These are phyloP conservation scores for Pestalotiopsis sp. DNA, from an alignment of 2,329 filamentous ascomycete genomes.

Conservation along the genomic window DNA sequence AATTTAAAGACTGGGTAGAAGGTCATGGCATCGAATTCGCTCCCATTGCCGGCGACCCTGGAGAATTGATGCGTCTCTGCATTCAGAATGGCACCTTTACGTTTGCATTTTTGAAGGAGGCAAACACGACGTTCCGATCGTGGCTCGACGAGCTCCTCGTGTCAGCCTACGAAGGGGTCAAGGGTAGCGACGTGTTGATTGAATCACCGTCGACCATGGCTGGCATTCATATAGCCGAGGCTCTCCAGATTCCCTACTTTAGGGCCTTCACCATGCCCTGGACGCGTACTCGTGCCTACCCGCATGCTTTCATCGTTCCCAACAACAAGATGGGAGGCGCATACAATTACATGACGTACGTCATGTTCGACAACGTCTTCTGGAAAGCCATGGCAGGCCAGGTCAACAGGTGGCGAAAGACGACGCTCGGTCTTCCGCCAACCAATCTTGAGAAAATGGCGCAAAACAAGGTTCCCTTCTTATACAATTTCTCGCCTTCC, in stretches of 20 bases:
- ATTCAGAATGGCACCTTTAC: constrained; percentile 98
- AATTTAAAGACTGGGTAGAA: constrained; percentile 88
- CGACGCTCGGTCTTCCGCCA: constrained; percentile 73
- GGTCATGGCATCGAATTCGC: constrained; percentile 94
- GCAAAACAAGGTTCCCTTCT: constrained; percentile 94
- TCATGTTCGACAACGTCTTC: constrained; percentile 95
- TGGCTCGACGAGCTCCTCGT: constrained; percentile 90
- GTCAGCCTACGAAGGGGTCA: constrained; percentile 81
- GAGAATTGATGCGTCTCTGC: constrained; percentile 92
- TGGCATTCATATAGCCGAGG: constrained; percentile 96
- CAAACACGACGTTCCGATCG: constrained; percentile 83
- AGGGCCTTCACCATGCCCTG: constrained; percentile 98
- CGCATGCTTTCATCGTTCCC: constrained; percentile 92
- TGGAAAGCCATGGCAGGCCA: constrained; percentile 93
- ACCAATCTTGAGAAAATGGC: constrained; percentile 91
- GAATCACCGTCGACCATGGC: constrained; percentile 97
- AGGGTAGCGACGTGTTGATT: constrained; percentile 86
- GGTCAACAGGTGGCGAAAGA: constrained; percentile 90
- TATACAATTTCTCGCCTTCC: constrained; percentile 94
- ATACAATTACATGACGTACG: constrained; percentile 94
- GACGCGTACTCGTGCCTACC: constrained; percentile 93
- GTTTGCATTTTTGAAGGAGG: constrained; percentile 84
- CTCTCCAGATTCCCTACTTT: constrained; percentile 91
- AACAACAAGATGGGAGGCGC: constrained; percentile 92
- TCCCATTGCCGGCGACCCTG: constrained; percentile 86